Conservation (phyloP, 2,329 filamentous ascomycete species). For the Aspergillus sp. region DNA sequence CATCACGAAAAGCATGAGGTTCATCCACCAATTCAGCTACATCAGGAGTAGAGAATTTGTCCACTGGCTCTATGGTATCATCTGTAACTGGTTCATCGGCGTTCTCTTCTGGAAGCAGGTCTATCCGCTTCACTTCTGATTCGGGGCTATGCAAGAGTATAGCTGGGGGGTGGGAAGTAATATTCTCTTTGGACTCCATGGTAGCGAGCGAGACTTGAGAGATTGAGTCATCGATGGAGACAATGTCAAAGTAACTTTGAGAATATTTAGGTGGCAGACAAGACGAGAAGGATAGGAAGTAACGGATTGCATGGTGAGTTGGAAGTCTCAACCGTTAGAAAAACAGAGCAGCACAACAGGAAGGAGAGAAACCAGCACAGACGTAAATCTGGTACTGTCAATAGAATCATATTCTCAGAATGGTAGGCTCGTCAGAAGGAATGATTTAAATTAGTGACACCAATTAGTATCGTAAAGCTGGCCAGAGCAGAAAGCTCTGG, state of each 20-base stretch:
- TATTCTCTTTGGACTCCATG: slow-evolving; percentile 11
- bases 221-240: no score
- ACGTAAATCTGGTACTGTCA: not conserved
- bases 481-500: no score
- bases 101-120: slow-evolving; percentile 28
- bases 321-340: not conserved
- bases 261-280: not conserved
- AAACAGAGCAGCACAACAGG: not conserved
- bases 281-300: not conserved
- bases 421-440: not conserved
- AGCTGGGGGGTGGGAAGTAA: not conserved
- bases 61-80: no score
- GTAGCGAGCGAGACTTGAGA: not conserved
- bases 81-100: no score
- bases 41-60: no score
- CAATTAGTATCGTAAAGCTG: no score
- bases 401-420: no score
- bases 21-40: no score
- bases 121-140: slow-evolving; percentile 26
- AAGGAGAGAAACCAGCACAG: not conserved
- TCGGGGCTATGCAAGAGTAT: slow-evolving; percentile 1
- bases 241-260: no score
- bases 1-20: no score
- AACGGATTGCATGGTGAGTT: not conserved
- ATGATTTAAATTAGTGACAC: not conserved